Percentiles rank a stretch among this genome's conserved stretches.
Evolutionary conservation across 2,329 filamentous ascomycete species (phyloP).

Genomic region (Alternaria tenuissima): DNA sequence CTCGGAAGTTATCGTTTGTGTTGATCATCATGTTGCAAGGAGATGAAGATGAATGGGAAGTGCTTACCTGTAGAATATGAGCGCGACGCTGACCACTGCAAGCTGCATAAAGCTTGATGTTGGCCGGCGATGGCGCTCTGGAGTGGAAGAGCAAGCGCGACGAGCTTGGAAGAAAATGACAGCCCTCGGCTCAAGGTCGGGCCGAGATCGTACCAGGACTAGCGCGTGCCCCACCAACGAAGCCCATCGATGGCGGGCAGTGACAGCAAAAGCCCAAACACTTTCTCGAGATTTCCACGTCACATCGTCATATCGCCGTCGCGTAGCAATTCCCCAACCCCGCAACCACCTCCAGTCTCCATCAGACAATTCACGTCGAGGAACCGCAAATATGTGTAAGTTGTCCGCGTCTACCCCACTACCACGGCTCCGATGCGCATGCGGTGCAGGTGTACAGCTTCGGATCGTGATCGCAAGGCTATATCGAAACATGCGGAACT

Average conservation of each 20-base stretch:
- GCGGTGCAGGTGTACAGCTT: background rate
- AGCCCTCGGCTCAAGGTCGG: slow-evolving; percentile 28
- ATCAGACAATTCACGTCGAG: background rate
- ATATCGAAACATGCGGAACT: background rate
- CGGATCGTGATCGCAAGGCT: background rate
- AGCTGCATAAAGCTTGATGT: slow-evolving; percentile 9
- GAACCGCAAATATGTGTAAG: slow-evolving; percentile 23
- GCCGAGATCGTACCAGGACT: slow-evolving; percentile 21
- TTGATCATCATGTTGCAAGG: slow-evolving; percentile 43
- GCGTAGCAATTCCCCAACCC: slow-evolving; percentile 14
- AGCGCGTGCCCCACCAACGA: slow-evolving; percentile 40
- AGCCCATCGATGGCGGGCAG: slow-evolving; percentile 29
- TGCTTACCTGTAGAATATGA: slow-evolving; percentile 27
- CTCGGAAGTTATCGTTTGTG: slow-evolving; percentile 47
- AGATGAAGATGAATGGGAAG: background rate
- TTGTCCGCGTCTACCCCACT: slow-evolving; percentile 13
- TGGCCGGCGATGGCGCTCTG: slow-evolving; percentile 4
- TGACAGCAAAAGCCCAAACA: slow-evolving; percentile 34
- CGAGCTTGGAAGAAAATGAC: slow-evolving; percentile 24
- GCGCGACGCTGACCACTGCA: background rate
- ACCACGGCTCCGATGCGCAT: slow-evolving; percentile 14
- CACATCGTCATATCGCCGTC: slow-evolving; percentile 11
- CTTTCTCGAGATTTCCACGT: slow-evolving; percentile 20
- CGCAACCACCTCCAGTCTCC: background rate
- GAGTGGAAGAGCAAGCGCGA: slow-evolving; percentile 19